Conservation (phyloP, 2,329 filamentous ascomycete species). For the Niveomyces coronatus region DNA sequence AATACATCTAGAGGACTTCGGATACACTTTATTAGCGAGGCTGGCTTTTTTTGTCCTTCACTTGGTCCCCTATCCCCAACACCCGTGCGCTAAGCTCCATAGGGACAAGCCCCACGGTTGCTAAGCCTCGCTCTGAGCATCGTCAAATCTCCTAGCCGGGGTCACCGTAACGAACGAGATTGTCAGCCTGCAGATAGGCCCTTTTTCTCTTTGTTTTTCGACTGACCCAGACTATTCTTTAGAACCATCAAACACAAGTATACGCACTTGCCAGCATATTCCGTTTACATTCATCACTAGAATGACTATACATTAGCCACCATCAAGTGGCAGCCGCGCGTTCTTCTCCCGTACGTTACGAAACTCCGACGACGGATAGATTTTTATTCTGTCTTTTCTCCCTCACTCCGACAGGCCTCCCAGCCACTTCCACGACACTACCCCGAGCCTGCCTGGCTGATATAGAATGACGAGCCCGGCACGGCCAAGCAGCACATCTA, state of each 20-base stretch:
- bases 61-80: neutral
- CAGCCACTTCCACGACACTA: too few species aligned
- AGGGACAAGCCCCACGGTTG: constrained; percentile 1
- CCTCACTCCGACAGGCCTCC: neutral
- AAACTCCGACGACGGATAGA: neutral
- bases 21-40: too few species aligned
- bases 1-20: too few species aligned
- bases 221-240: too few species aligned
- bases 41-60: too few species aligned
- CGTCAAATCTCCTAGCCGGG: constrained; percentile 5
- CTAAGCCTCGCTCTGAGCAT: constrained; percentile 6
- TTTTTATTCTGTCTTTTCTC: neutral
- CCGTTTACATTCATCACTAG: neutral
- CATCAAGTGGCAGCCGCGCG: neutral
- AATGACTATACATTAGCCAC: neutral
- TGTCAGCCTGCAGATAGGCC: too few species aligned
- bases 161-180: neutral
- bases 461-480: constrained; percentile 31
- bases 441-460: constrained; percentile 1
- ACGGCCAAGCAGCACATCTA: constrained; percentile 22
- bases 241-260: too few species aligned
- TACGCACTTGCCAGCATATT: neutral
- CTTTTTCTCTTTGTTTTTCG: neutral
- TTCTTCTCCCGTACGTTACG: neutral
- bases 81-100: neutral